Conservation (phyloP, 129 eudicot species). For the Gnaphalium uliginosum region DNA sequence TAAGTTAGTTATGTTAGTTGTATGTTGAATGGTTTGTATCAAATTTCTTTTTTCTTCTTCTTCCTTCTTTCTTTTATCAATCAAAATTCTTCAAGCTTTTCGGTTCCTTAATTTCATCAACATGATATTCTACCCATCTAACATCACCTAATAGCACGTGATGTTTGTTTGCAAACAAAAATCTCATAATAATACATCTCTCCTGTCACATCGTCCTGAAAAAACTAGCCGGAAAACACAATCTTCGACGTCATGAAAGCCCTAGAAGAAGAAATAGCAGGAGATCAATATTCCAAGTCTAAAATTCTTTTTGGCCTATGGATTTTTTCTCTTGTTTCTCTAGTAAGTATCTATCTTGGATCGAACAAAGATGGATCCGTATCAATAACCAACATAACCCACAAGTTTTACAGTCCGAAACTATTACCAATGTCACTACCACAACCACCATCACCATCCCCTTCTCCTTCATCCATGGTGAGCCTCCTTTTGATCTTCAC, state of each 20-base stretch:
- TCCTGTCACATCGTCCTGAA: slow-evolving; percentile 1
- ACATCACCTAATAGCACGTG: background rate
- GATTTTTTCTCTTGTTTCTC: slow-evolving; percentile 30
- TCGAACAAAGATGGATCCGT: slow-evolving; percentile 32
- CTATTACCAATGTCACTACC: slow-evolving; percentile 7
- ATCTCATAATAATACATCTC: slow-evolving; percentile 12
- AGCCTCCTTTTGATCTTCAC: background rate
- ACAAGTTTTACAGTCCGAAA: slow-evolving; percentile 30
- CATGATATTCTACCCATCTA: slow-evolving; percentile 16
- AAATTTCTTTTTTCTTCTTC: slow-evolving; percentile 21
- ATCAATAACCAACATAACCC: slow-evolving; percentile 27
- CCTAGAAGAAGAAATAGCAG: slow-evolving; percentile 14
- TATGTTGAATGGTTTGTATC: slow-evolving; percentile 27
- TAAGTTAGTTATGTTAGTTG: slow-evolving; percentile 30
- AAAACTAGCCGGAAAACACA: slow-evolving; percentile 7
- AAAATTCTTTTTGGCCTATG: slow-evolving; percentile 35
- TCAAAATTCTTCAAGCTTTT: slow-evolving; percentile 24
- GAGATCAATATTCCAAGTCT: slow-evolving; percentile 32
- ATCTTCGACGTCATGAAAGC: slow-evolving; percentile 24
- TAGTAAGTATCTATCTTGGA: slow-evolving; percentile 34
- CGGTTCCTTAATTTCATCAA: slow-evolving; percentile 5
- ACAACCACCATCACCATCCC: background rate
- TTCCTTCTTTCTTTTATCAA: slow-evolving; percentile 24
- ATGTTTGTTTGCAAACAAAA: background rate
- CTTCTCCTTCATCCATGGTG: slow-evolving; percentile 23